These are phyloP conservation scores for Aeschynomene evenia DNA, from an alignment of 306 rosid genomes.

Conservation along the genomic window DNA sequence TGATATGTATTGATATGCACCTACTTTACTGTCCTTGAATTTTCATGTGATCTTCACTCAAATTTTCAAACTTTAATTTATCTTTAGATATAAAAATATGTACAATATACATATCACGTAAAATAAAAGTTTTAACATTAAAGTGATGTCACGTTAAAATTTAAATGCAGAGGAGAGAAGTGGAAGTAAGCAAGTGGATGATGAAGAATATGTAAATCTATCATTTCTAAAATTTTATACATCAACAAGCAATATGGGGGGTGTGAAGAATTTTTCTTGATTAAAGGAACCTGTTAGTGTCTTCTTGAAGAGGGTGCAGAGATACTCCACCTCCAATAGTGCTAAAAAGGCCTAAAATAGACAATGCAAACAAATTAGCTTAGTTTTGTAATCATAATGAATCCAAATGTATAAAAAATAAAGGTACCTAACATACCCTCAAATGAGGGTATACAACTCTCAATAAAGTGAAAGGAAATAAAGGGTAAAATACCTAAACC, in stretches of 20 bases:
- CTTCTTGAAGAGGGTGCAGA: conserved; percentile 2
- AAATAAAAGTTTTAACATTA: too few relatives aligned
- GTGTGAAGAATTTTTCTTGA: not conserved
- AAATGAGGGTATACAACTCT: conserved; percentile 21
- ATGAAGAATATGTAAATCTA: too few relatives aligned
- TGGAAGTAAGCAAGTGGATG: too few relatives aligned
- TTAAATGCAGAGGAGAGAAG: too few relatives aligned
- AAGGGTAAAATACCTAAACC: conserved; percentile 1
- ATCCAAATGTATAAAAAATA: conserved; percentile 26
- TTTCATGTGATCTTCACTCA: too few relatives aligned
- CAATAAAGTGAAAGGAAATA: conserved; percentile 24
- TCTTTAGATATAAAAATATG: too few relatives aligned
- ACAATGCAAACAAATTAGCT: conserved; percentile 19
- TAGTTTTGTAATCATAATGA: conserved; percentile 20
- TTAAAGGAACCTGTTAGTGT: conserved; percentile 1
- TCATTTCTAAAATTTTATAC: too few relatives aligned
- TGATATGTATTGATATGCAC: too few relatives aligned
- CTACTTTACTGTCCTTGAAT: too few relatives aligned
- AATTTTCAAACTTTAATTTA: too few relatives aligned
- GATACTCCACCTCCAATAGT: conserved; percentile 17
- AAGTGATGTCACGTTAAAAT: too few relatives aligned
- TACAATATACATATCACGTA: too few relatives aligned
- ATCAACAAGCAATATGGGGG: not conserved
- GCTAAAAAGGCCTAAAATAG: conserved; percentile 13
- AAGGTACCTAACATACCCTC: conserved; percentile 24